Percentiles rank a stretch among this genome's conserved stretches.
Evolutionary conservation across 176 grass and related monocot species (phyloP).

Genomic region (Aegilops umbellulata): DNA sequence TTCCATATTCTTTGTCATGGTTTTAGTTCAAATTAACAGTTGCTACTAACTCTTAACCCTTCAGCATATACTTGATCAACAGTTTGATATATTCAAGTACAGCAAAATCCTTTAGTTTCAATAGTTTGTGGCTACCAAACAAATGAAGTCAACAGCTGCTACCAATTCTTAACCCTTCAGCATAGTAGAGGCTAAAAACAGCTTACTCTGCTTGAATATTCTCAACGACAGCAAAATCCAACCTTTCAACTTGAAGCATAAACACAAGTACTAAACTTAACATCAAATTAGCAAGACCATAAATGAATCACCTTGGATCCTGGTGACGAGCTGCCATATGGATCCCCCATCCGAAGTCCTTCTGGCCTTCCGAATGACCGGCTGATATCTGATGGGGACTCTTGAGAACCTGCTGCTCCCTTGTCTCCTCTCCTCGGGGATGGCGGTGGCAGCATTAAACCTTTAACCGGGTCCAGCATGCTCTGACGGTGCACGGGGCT

Average conservation of each 20-base stretch:
- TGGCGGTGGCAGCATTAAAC: constrained; percentile 57
- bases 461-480: constrained; percentile 53
- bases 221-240: not conserved
- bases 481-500: constrained; percentile 42
- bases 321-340: constrained; percentile 48
- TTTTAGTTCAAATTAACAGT: too few species aligned
- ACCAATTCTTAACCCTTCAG: not conserved
- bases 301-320: constrained; percentile 63
- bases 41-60: too few species aligned
- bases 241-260: not conserved
- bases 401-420: constrained; percentile 29
- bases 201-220: too few species aligned
- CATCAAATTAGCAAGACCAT: not conserved
- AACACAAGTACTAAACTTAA: not conserved
- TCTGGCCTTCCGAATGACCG: constrained; percentile 56
- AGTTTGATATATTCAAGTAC: too few species aligned
- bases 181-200: too few species aligned
- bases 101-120: too few species aligned
- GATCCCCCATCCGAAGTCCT: constrained; percentile 47
- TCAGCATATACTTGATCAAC: too few species aligned
- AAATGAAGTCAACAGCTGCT: not conserved
- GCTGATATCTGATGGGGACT: constrained; percentile 56
- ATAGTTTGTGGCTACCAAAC: too few species aligned
- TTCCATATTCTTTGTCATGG: too few species aligned
- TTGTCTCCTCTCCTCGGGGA: constrained; percentile 57